A percentile compares a stretch with the other conserved stretches of the same genome.
Conservation (phyloP, 2,329 filamentous ascomycete species). For the Fusarium ambrosium region DNA sequence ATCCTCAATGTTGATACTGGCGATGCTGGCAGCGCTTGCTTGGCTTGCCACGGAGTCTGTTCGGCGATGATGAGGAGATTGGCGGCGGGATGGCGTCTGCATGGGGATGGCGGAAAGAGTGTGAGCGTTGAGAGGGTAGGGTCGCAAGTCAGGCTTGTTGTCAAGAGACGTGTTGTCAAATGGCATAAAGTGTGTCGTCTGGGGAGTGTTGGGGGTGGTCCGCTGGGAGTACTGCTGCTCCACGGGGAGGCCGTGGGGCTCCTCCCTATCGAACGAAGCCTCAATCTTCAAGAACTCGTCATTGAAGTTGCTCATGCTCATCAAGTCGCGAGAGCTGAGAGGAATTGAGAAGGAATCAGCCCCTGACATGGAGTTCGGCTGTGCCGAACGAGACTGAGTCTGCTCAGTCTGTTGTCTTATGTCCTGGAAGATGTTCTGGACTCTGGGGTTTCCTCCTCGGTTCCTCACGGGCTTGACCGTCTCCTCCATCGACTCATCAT, state of each 20-base stretch:
- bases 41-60: conserved; percentile 72
- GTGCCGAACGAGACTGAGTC: conserved; percentile 67
- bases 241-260: conserved; percentile 57
- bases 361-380: conserved; percentile 64
- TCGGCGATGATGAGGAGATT: conserved; percentile 65
- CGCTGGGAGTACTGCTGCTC: conserved; percentile 61
- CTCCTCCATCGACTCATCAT: conserved; percentile 76
- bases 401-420: conserved; percentile 57
- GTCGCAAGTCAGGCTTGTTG: conserved; percentile 58
- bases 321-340: conserved; percentile 69
- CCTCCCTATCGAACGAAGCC: conserved; percentile 51
- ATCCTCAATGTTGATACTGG: conserved; percentile 74
- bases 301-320: conserved; percentile 65
- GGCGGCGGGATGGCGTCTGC: conserved; percentile 35
- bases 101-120: conserved; percentile 36
- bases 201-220: conserved; percentile 66
- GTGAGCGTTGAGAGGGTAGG: conserved; percentile 41
- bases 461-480: conserved; percentile 70
- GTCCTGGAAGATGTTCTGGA: conserved; percentile 64
- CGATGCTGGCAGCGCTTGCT: conserved; percentile 70
- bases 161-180: conserved; percentile 54
- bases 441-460: conserved; percentile 61
- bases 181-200: conserved; percentile 57
- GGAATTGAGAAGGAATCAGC: conserved; percentile 61
- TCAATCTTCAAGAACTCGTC: conserved; percentile 60